phyloP scores from a whole-genome alignment of 78 protist genomes.

The Dictyostelium purpureum region DNA sequence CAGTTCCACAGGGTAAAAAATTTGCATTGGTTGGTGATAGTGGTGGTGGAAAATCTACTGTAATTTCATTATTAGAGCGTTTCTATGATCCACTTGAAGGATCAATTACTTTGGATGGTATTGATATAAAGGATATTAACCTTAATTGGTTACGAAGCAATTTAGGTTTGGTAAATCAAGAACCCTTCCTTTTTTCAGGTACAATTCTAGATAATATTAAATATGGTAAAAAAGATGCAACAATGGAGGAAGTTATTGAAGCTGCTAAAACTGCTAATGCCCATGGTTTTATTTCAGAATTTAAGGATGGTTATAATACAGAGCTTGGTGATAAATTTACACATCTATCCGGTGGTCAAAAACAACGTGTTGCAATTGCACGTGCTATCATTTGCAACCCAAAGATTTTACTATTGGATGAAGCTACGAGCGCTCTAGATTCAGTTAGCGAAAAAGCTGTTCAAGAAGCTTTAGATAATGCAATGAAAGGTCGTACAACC shows the following conservation, averaged over 20 bases:
- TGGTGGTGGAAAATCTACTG: constrained; percentile 94
- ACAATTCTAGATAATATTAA: constrained; percentile 6
- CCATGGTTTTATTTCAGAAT: constrained; percentile 87
- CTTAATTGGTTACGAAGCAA: constrained; percentile 60
- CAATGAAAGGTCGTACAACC: constrained; percentile 86
- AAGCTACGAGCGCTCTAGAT: constrained; percentile 98
- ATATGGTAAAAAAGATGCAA: constrained; percentile 58
- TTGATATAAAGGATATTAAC: constrained; percentile 32
- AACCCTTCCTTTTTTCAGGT: constrained; percentile 85
- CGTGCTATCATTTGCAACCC: constrained; percentile 89
- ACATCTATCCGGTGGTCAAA: constrained; percentile 92
- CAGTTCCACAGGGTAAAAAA: constrained; percentile 69
- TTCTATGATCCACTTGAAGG: constrained; percentile 81
- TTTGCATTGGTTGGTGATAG: constrained; percentile 92
- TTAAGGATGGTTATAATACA: constrained; percentile 80
- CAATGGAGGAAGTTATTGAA: constrained; percentile 76
- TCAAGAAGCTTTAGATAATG: constrained; percentile 76
- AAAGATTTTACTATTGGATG: constrained; percentile 91
- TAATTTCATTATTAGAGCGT: constrained; percentile 58
- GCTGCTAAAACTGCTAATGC: constrained; percentile 93
- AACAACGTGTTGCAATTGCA: constrained; percentile 95
- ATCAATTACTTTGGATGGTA: constrained; percentile 74
- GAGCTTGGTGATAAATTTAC: constrained; percentile 86
- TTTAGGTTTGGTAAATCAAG: constrained; percentile 82
- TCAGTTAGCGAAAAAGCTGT: constrained; percentile 89